A percentile compares a stretch with the other conserved stretches of the same genome.
These are phyloP conservation scores for Dendrobium officinale DNA, from an alignment of 106 monocot genomes.

Conservation along the genomic window DNA sequence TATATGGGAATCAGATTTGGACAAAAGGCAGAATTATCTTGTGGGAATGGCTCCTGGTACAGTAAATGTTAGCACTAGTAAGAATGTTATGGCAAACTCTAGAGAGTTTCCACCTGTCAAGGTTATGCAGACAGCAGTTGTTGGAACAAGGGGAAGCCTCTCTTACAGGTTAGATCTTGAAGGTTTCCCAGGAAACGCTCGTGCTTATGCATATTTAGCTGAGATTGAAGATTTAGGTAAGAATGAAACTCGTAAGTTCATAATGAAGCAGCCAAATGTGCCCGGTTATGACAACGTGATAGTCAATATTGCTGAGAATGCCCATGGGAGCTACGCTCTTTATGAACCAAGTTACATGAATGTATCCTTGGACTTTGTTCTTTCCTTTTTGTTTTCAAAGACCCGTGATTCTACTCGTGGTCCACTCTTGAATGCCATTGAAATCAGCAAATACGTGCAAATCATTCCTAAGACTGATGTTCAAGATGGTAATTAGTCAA, in stretches of 20 bases:
- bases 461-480: slow-evolving; percentile 25
- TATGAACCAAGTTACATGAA: slow-evolving; percentile 51
- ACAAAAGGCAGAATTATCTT: slow-evolving; percentile 41
- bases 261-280: slow-evolving; percentile 20
- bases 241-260: slow-evolving; percentile 39
- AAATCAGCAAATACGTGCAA: slow-evolving; percentile 39
- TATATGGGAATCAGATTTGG: slow-evolving; percentile 48
- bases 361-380: slow-evolving; percentile 38
- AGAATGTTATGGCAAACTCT: slow-evolving; percentile 13
- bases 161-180: slow-evolving; percentile 41
- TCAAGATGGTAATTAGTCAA: slow-evolving; percentile 29
- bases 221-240: slow-evolving; percentile 47
- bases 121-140: slow-evolving; percentile 51
- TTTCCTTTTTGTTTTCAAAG: slow-evolving; percentile 31
- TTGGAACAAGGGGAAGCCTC: slow-evolving; percentile 36
- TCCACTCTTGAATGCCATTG: slow-evolving; percentile 46
- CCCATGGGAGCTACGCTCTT: slow-evolving; percentile 39
- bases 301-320: slow-evolving; percentile 50
- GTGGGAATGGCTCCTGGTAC: slow-evolving; percentile 52
- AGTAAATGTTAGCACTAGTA: slow-evolving; percentile 30
- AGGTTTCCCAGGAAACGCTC: slow-evolving; percentile 43
- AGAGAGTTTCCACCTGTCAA: slow-evolving; percentile 40
- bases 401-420: slow-evolving; percentile 42
- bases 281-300: slow-evolving; percentile 24
- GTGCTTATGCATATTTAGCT: slow-evolving; percentile 47